Base-by-base conservation (phyloP, 2,329 filamentous ascomycete species). In the Didymosphaeria variabile region DNA sequence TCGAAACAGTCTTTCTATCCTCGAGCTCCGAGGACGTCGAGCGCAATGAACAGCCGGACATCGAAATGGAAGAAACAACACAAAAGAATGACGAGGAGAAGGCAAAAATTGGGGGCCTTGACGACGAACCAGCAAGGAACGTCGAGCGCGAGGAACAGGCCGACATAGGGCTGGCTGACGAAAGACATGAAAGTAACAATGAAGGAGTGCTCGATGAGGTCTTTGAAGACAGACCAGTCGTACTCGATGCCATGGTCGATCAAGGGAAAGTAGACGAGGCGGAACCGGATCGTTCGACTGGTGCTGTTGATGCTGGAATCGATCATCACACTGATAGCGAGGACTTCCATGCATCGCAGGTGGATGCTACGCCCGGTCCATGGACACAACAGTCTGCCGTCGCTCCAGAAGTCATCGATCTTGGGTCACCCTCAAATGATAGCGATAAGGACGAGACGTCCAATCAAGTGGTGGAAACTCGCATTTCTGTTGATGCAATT, bases 351-450 rank as follows among this genome's bases (percentile, higher is more conserved):
- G 9, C 7, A 10, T 40, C 38, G 8, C n/a, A 38, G 34, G 7
- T 9, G 6, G n/a, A 47, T 36, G 19, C 12, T n/a, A 46, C 29
- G 5, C 42, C 26, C 17, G 42, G 13, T 54, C 19, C 21, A 21
- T 51, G 31, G 12, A 69, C 52, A 15, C 50, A 65, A 2, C 58
- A 31, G 7, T 60, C 62, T 21, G 47, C 50, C n/a, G 44, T 50
- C 40, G 52, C 45, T 2, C 62, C 65, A 26, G 65, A 67, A 31
- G 56, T 74, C 9, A 58, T 74, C 29, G 68, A 76, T 59, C 56
- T 73, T 21, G 70, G 66, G 10, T 71, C 72, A 8, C 63, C 63
- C 5, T 66, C 67, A 17, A 60, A 57, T 8, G 59, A 55, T 23
- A 61, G 51, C 34, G 59, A 57, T 15, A 23, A 23, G 15, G 34